These are phyloP conservation scores for Spathaspora boniae DNA, from an alignment of 805 yeast species.

Conservation along the genomic window DNA sequence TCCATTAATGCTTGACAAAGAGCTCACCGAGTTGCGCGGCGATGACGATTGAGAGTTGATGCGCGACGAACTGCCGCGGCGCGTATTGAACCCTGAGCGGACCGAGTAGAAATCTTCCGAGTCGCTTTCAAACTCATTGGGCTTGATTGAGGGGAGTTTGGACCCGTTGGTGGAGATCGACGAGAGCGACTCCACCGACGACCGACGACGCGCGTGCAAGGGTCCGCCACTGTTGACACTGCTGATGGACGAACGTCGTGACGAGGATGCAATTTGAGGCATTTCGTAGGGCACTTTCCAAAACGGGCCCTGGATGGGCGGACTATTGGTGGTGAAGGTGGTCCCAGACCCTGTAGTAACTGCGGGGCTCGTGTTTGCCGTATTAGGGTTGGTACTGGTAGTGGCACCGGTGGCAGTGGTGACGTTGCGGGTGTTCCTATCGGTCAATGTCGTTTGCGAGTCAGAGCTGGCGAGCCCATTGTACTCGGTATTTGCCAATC, in stretches of 20 bases:
- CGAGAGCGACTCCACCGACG: slow-evolving; percentile 48
- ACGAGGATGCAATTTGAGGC: slow-evolving; percentile 28
- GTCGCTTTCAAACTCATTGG: slow-evolving; percentile 28
- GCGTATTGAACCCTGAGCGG: slow-evolving; percentile 11
- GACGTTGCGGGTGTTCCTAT: no score
- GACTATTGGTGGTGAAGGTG: slow-evolving; percentile 16
- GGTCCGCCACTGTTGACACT: not conserved
- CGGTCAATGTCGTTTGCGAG: no score
- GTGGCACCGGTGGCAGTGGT: no score
- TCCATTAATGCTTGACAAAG: slow-evolving; percentile 29
- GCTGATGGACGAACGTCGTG: slow-evolving; percentile 7
- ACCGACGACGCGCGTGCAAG: slow-evolving; percentile 28
- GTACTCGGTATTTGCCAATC: no score
- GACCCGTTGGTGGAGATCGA: slow-evolving; percentile 43
- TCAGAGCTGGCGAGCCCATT: no score
- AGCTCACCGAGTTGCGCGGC: slow-evolving; percentile 32
- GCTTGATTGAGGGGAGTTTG: slow-evolving; percentile 29
- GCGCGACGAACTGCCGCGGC: slow-evolving; percentile 5
- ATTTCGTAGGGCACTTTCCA: slow-evolving; percentile 64
- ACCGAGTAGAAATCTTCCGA: slow-evolving; percentile 31
- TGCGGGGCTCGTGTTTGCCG: no score
- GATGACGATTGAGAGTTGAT: slow-evolving; percentile 20
- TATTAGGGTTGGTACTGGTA: no score
- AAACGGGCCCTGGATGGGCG: slow-evolving; percentile 44
- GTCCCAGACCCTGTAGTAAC: no score